Evolutionary conservation across 352 stramenopile genomes (phyloP).

Genomic region (Phytopythium ostracodes): DNA sequence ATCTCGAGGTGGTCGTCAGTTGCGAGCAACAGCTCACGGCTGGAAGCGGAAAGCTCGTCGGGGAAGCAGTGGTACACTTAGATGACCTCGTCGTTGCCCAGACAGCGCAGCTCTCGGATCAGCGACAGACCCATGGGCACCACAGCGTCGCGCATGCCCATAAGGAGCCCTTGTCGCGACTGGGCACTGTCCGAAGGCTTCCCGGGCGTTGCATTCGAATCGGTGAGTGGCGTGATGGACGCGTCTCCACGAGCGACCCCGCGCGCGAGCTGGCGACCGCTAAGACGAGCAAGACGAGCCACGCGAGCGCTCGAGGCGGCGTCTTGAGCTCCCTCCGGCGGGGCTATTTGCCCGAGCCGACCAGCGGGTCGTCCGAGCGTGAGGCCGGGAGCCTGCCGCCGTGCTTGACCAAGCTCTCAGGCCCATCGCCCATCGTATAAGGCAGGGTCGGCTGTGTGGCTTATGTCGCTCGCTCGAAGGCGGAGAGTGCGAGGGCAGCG

Average conservation of each 20-base stretch:
- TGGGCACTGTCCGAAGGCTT: background rate
- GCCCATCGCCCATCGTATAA: background rate
- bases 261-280: background rate
- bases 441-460: background rate
- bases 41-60: slow-evolving; percentile 20
- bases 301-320: background rate
- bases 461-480: background rate
- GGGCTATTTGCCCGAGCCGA: too few species aligned
- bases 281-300: background rate
- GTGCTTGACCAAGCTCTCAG: background rate
- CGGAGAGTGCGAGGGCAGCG: too few species aligned
- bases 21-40: slow-evolving; percentile 14
- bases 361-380: background rate
- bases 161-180: slow-evolving; percentile 20
- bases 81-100: slow-evolving; percentile 29
- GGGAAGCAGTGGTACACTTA: slow-evolving; percentile 25
- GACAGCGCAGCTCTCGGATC: slow-evolving; percentile 27
- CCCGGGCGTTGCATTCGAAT: too few species aligned
- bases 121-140: slow-evolving; percentile 37
- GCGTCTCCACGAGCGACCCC: background rate
- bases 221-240: too few species aligned
- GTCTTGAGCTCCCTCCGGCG: background rate
- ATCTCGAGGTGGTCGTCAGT: slow-evolving; percentile 27
- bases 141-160: slow-evolving; percentile 26
- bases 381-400: background rate